phyloP scores from a whole-genome alignment of 345 rosid genomes.

The Nephelium lappaceum region DNA sequence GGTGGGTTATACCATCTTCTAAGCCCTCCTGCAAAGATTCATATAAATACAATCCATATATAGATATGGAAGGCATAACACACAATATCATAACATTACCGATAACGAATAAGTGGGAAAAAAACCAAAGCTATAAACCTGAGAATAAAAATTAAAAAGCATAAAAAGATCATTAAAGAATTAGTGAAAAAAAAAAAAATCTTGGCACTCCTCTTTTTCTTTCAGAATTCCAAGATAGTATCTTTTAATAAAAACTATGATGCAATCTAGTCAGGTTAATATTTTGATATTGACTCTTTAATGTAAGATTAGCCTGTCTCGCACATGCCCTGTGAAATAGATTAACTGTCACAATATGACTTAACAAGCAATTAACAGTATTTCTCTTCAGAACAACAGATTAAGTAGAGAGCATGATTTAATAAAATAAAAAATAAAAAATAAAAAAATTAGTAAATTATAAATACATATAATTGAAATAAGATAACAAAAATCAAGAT shows the following conservation, averaged over 20 bases:
- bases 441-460: neutral
- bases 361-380: neutral
- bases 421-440: neutral
- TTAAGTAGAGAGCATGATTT: neutral
- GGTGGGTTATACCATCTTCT: slow-evolving; percentile 84
- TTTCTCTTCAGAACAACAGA: slow-evolving; percentile 6
- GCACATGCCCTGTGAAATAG: neutral
- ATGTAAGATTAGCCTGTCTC: neutral
- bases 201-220: neutral
- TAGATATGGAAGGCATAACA: neutral
- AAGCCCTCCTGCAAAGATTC: slow-evolving; percentile 54
- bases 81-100: slow-evolving; percentile 11
- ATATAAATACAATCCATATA: slow-evolving; percentile 6
- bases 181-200: neutral
- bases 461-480: neutral
- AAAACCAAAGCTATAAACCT: neutral
- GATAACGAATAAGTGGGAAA: neutral
- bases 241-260: neutral
- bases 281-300: neutral
- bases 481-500: neutral
- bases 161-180: neutral
- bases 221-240: neutral
- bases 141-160: neutral
- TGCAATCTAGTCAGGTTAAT: neutral
- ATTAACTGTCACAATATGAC: neutral